phyloP scores from a whole-genome alignment of 495 filamentous ascomycete species.

The Neurospora tetraspora region DNA sequence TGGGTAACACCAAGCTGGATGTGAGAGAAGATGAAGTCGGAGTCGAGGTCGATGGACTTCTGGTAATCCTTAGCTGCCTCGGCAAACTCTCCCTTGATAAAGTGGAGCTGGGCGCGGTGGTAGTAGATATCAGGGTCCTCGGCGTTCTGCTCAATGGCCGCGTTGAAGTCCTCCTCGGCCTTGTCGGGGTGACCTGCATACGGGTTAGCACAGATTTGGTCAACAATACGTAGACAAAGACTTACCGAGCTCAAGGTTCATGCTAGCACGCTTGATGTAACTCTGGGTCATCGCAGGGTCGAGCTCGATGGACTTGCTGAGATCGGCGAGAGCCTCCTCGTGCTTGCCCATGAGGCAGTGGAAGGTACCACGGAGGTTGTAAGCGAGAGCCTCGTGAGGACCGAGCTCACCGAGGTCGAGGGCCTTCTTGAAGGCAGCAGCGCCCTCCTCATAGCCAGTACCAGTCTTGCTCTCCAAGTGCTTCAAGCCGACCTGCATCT shows the following conservation, averaged over 20 bases:
- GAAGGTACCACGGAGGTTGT: slow-evolving; percentile 95
- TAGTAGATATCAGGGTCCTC: slow-evolving; percentile 98
- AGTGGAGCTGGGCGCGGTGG: slow-evolving; percentile 96
- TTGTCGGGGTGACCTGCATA: slow-evolving; percentile 67
- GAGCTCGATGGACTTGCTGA: slow-evolving; percentile 85
- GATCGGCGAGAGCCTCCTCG: slow-evolving; percentile 64
- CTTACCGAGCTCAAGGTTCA: slow-evolving; percentile 91
- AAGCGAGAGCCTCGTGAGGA: slow-evolving; percentile 77
- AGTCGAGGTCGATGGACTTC: slow-evolving; percentile 95
- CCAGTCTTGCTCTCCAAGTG: slow-evolving; percentile 76
- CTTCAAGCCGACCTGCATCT: slow-evolving; percentile 70
- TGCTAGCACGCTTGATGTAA: slow-evolving; percentile 97
- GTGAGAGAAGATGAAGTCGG: slow-evolving; percentile 96
- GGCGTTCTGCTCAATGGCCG: slow-evolving; percentile 74
- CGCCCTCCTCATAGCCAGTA: slow-evolving; percentile 82
- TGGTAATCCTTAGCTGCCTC: slow-evolving; percentile 98
- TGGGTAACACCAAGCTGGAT: slow-evolving; percentile 99
- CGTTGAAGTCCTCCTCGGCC: slow-evolving; percentile 78
- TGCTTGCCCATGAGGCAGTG: slow-evolving; percentile 86
- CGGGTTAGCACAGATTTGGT: slow-evolving; percentile 4
- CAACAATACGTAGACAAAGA: background rate
- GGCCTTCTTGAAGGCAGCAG: slow-evolving; percentile 75
- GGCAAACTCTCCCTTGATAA: slow-evolving; percentile 87
- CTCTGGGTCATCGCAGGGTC: slow-evolving; percentile 83
- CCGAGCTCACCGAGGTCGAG: slow-evolving; percentile 67